Evolutionary conservation across 129 eudicot genomes (phyloP).

Genomic region (Chrysanthemum lavandulifolium): DNA sequence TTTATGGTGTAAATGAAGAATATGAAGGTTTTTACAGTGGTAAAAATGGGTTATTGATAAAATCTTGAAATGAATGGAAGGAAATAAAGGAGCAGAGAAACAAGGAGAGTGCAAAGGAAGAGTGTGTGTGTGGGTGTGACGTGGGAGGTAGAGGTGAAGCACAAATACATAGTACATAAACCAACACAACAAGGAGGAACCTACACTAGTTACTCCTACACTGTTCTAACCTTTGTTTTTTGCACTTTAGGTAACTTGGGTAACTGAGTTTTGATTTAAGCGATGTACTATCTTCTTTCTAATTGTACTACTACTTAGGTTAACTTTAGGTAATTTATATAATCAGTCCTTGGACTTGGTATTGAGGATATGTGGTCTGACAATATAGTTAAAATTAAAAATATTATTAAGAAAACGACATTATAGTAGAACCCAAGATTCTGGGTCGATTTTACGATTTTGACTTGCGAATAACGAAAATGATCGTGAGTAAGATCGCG

Average conservation of each 20-base stretch:
- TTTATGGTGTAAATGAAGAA: background rate
- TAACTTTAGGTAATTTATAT: too few species aligned
- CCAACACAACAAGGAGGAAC: background rate
- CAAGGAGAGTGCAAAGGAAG: background rate
- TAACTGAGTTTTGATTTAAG: too few species aligned
- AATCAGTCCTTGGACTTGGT: too few species aligned
- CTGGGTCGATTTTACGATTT: too few species aligned
- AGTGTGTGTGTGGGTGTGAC: background rate
- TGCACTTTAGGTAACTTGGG: background rate
- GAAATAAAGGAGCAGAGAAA: background rate
- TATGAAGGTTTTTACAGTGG: constrained; percentile 14
- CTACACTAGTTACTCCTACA: background rate
- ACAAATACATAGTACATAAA: constrained; percentile 20
- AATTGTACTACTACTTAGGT: too few species aligned
- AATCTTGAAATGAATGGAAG: background rate
- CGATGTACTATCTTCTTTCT: too few species aligned
- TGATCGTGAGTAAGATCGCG: too few species aligned
- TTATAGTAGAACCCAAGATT: too few species aligned
- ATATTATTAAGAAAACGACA: too few species aligned
- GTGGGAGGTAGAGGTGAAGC: constrained; percentile 19
- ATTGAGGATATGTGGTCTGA: too few species aligned
- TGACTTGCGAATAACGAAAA: too few species aligned
- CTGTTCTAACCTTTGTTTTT: background rate
- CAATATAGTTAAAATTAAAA: too few species aligned
- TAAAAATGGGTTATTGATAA: background rate